Evolutionary conservation across 2,329 filamentous ascomycete genomes (phyloP).

Genomic region (Trichoderma oligosporum): DNA sequence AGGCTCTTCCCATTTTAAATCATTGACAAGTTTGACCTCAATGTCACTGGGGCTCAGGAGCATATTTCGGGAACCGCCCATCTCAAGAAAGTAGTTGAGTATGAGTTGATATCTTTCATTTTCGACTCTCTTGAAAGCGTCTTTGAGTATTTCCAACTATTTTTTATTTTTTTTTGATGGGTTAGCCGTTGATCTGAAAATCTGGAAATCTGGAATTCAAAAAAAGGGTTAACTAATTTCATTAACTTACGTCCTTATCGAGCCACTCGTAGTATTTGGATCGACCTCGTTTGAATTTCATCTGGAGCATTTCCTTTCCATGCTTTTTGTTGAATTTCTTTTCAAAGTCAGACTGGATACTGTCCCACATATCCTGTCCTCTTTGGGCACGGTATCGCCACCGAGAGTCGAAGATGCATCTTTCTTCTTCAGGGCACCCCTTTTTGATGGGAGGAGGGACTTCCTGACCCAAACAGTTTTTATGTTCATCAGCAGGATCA

Average conservation of each 20-base stretch:
- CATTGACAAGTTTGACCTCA: slow-evolving; percentile 47
- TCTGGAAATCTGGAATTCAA: neutral
- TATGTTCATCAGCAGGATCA: slow-evolving; percentile 32
- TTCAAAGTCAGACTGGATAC: slow-evolving; percentile 45
- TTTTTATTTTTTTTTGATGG: too few species aligned
- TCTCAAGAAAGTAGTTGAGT: slow-evolving; percentile 44
- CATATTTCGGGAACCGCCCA: slow-evolving; percentile 47
- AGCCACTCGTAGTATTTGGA: slow-evolving; percentile 49
- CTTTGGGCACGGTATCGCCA: slow-evolving; percentile 44
- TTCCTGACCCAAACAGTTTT: slow-evolving; percentile 35
- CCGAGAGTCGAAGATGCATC: slow-evolving; percentile 48
- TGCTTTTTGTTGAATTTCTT: slow-evolving; percentile 34
- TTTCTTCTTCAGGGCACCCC: slow-evolving; percentile 46
- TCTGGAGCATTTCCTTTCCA: slow-evolving; percentile 51
- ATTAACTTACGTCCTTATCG: slow-evolving; percentile 49
- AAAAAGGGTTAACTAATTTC: slow-evolving; percentile 23
- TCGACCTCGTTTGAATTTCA: slow-evolving; percentile 52
- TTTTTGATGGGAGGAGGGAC: slow-evolving; percentile 40
- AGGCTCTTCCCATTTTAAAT: slow-evolving; percentile 39
- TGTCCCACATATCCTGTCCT: slow-evolving; percentile 57
- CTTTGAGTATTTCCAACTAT: slow-evolving; percentile 38
- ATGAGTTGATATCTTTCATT: slow-evolving; percentile 42
- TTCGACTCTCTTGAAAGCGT: slow-evolving; percentile 42
- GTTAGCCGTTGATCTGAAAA: too few species aligned
- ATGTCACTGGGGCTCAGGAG: slow-evolving; percentile 50